Evolutionary conservation across 2,329 filamentous ascomycete genomes (phyloP).

Genomic region (Proliferodiscus dingleyae): DNA sequence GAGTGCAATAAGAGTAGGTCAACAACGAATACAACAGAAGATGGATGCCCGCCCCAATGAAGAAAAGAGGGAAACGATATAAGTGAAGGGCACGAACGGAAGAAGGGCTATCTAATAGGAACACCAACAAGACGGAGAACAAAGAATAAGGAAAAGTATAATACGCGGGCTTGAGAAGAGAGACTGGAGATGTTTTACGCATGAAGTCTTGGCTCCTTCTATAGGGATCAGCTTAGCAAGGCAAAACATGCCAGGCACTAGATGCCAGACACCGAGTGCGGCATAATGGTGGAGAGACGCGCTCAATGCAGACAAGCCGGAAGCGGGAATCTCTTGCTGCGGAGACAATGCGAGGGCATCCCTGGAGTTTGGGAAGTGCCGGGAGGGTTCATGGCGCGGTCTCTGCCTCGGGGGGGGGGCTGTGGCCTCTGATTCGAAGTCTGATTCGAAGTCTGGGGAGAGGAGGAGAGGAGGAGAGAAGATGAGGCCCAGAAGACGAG

Average conservation of each 20-base stretch:
- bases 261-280: constrained; percentile 26
- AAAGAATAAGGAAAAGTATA: constrained; percentile 14
- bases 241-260: constrained; percentile 24
- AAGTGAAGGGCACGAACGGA: constrained; percentile 15
- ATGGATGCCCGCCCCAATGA: constrained; percentile 24
- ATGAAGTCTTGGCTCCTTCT: constrained; percentile 23
- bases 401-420: constrained; percentile 9
- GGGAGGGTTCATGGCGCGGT: constrained; percentile 19
- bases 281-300: constrained; percentile 24
- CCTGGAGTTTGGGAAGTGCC: constrained; percentile 7
- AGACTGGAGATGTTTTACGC: constrained; percentile 18
- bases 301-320: constrained; percentile 17
- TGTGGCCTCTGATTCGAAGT: too few species aligned
- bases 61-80: constrained; percentile 17
- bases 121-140: constrained; percentile 9
- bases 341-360: constrained; percentile 13
- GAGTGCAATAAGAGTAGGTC: constrained; percentile 16
- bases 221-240: constrained; percentile 19
- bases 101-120: constrained; percentile 18
- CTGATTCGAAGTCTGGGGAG: too few species aligned
- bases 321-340: constrained; percentile 3
- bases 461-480: background rate
- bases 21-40: constrained; percentile 15
- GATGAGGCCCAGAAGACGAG: background rate
- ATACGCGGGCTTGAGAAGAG: constrained; percentile 20